Evolutionary conservation across 2,329 filamentous ascomycete genomes (phyloP), one percentile per base, ranked within the genome.

Genomic region (Cytospora paraplurivora): DNA sequence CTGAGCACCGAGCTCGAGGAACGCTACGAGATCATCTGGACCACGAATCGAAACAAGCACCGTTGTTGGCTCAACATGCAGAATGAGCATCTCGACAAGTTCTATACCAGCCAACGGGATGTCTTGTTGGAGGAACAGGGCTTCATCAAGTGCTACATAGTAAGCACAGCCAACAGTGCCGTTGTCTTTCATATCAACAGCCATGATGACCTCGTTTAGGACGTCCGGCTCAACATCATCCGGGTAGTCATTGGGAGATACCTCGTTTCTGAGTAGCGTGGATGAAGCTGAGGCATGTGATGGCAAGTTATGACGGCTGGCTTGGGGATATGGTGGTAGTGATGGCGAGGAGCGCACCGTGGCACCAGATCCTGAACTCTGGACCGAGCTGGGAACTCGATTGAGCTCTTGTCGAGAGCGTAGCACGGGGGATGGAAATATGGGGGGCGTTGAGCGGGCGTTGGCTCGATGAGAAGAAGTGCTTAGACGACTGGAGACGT

Each of bases 91-190:
- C 65, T 91, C 86, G n/a, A 90, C 78, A 13, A 88, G 78, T 41
- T 91, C 87, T n/a, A 85, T 73, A n/a, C 86, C 87, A 5, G 88
- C 89, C 68, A 86, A 80, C 17, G 85, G 81, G 11, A 91, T 82
- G 68, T 97, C 93, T 72, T 94, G 88, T 72, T 96, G 87, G 51
- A 97, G 81, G 64, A 85, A 89, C 4, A 97, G 75, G 41, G 82
- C 86, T 70, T 91, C 88, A 47, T 92, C 86, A 33, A 82, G 77
- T 7, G 88, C 87, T 54, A 88, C 79, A 72, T 94, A 97, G 72
- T 94, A 96, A 53, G 91, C 89, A 73, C 93, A 97, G 0, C 94
- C 94, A 19, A 97, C 81, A 0, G 83, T 87, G 0, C 85, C 87
- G 35, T 85, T 83, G n/a, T 88, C 83, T 66, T 83, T 86, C 73